phyloP scores from a whole-genome alignment of 345 rosid genomes.

The Sonneratia caseolaris region DNA sequence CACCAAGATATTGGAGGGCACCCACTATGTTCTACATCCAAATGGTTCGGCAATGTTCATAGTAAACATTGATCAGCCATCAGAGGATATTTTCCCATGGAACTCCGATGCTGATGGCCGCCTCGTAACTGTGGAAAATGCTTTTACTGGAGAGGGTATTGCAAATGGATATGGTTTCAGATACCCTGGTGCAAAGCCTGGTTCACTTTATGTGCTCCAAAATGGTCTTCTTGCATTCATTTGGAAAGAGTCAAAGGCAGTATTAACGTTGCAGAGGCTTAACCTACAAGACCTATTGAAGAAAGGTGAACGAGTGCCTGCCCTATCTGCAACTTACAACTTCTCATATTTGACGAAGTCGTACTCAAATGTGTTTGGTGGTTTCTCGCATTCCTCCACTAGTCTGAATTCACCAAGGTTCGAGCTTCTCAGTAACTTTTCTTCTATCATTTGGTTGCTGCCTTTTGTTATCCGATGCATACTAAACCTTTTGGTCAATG shows the following conservation, averaged over 20 bases:
- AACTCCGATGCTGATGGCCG: constrained; percentile 44
- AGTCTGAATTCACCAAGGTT: constrained; percentile 44
- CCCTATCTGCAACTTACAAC: constrained; percentile 51
- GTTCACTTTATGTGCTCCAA: constrained; percentile 53
- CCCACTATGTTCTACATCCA: constrained; percentile 76
- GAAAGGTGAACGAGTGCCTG: constrained; percentile 62
- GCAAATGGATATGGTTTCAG: constrained; percentile 89
- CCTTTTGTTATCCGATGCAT: not conserved
- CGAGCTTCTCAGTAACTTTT: constrained; percentile 3
- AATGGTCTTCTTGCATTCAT: constrained; percentile 67
- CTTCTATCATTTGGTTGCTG: constrained; percentile 3
- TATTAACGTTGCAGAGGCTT: constrained; percentile 68
- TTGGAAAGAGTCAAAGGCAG: constrained; percentile 70
- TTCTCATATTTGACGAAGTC: constrained; percentile 74
- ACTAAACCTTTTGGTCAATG: not conserved
- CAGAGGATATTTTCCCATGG: constrained; percentile 61
- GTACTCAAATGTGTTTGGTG: constrained; percentile 65
- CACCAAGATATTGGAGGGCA: constrained; percentile 83
- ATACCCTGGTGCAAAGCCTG: constrained; percentile 84
- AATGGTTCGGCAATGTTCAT: constrained; percentile 87
- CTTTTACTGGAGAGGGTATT: constrained; percentile 68
- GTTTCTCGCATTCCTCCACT: constrained; percentile 36
- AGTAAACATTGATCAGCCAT: constrained; percentile 58
- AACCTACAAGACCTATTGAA: constrained; percentile 56
- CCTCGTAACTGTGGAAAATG: constrained; percentile 35